Evolutionary conservation across 2,329 filamentous ascomycete species (phyloP), one percentile per base, ranked within the genome.

Genomic region (Paraphaeosphaeria sporulosa): DNA sequence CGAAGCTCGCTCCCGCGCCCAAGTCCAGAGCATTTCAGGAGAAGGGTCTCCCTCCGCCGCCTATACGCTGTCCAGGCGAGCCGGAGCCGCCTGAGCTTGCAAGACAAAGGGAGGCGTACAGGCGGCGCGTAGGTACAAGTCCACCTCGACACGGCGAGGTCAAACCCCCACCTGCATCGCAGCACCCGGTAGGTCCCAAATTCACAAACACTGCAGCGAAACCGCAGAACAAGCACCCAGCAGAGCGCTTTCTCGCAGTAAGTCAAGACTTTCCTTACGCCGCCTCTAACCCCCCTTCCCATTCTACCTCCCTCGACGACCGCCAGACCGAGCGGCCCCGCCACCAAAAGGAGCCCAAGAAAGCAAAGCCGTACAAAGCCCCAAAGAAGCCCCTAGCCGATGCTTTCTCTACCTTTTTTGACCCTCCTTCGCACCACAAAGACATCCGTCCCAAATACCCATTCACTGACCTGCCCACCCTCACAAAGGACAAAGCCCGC

Each of bases 1-100:
- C 58, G 2, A 57, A 27, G 6, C 49, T 63, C 12, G 30, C 46
- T 42, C 42, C 58, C 12, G 53, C 52, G 23, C 61, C 61, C 8
- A 42, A 46, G n/a, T 21, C 56, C 25, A 52, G 34, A 10, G 27
- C 5, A 43, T 10, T 15, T 19, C 19, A 32, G 15, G 48, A 58
- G 42, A 58, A 38, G 15, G 50, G 50, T 9, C 36, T 58, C 3
- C 56, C 56, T 30, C 56, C 56, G 42, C 56, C 40, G 17, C 56
- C 56, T 17, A 43, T 54, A 6, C 56, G 19, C 21, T 17, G 34
- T 51, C 55, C 36, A 10, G 36, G 54, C 25, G 56, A 47, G 30
- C 21, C 8, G 38, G 42, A 40, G 15, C 56, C 56, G 5, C 40
- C 42, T 8, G 52, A 55, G 13, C 15, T 55, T 12, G 42, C 27